These are phyloP conservation scores for Pseudogymnoascus sp. DNA, from an alignment of 2,329 filamentous ascomycete species.

Conservation along the genomic window DNA sequence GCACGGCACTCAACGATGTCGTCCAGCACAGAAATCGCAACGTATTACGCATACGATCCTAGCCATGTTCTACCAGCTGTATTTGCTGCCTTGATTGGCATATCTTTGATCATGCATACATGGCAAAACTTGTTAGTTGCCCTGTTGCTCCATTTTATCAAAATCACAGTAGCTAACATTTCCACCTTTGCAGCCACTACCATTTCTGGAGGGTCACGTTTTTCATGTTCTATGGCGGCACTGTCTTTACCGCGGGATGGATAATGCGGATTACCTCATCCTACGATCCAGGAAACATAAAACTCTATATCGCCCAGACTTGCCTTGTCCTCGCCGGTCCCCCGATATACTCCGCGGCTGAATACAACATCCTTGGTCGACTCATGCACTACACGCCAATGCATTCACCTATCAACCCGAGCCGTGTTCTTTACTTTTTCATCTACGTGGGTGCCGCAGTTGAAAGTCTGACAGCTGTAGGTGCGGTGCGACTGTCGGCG, in stretches of 20 bases:
- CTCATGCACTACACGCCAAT: slow-evolving; percentile 34
- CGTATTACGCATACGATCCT: slow-evolving; percentile 27
- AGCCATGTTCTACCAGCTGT: slow-evolving; percentile 30
- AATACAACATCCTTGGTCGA: slow-evolving; percentile 33
- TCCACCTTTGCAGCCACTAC: slow-evolving; percentile 21
- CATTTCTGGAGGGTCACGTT: slow-evolving; percentile 32
- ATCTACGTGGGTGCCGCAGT: slow-evolving; percentile 32
- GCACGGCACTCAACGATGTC: not conserved
- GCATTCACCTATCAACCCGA: slow-evolving; percentile 33
- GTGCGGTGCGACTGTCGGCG: slow-evolving; percentile 24
- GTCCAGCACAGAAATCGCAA: not conserved
- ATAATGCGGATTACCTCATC: slow-evolving; percentile 29
- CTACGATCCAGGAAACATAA: slow-evolving; percentile 25
- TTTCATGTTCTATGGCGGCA: slow-evolving; percentile 31
- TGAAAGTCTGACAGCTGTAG: slow-evolving; percentile 30
- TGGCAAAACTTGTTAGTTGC: slow-evolving; percentile 31
- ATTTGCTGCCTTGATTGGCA: slow-evolving; percentile 29
- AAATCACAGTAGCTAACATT: not conserved
- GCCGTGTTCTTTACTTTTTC: slow-evolving; percentile 31
- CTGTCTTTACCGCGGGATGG: slow-evolving; percentile 33
- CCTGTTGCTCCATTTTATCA: not conserved
- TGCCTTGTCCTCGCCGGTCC: slow-evolving; percentile 31
- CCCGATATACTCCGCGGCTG: slow-evolving; percentile 33
- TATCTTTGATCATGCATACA: slow-evolving; percentile 28
- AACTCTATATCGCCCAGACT: slow-evolving; percentile 31